Evolutionary conservation across 2,329 filamentous ascomycete species (phyloP).

Genomic region (Microcyclospora pomicola): DNA sequence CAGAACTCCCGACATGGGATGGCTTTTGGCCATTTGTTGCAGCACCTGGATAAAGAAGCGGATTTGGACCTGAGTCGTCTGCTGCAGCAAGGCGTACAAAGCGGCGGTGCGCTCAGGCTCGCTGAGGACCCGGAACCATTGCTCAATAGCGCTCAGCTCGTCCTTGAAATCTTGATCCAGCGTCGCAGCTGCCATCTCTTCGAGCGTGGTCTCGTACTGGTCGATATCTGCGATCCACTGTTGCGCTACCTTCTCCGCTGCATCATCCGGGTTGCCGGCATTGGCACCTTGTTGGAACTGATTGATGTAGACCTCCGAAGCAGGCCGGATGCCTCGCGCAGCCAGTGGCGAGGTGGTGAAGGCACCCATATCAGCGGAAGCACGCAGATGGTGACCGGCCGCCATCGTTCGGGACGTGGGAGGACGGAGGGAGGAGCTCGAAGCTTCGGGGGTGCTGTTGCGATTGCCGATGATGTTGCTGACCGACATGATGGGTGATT

Average conservation of each 20-base stretch:
- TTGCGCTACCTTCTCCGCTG: conserved; percentile 84
- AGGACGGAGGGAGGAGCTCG: conserved; percentile 69
- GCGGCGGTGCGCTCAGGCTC: conserved; percentile 94
- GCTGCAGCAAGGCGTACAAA: conserved; percentile 86
- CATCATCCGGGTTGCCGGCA: conserved; percentile 62
- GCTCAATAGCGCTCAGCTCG: conserved; percentile 94
- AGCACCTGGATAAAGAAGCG: conserved; percentile 98
- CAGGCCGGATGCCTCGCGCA: conserved; percentile 71
- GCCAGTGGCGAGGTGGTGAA: conserved; percentile 53
- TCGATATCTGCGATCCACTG: conserved; percentile 99
- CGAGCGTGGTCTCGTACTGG: conserved; percentile 94
- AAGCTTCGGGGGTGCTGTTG: conserved; percentile 92
- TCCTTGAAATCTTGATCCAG: conserved; percentile 99
- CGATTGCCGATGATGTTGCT: conserved; percentile 52
- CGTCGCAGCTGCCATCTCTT: conserved; percentile 98
- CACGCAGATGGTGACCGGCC: conserved; percentile 72
- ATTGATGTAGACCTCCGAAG: conserved; percentile 84
- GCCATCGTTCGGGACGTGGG: conserved; percentile 43
- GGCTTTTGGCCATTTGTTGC: conserved; percentile 97
- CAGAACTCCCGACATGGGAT: conserved; percentile 89
- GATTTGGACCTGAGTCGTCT: conserved; percentile 97
- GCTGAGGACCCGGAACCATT: conserved; percentile 96
- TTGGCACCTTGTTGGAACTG: conserved; percentile 55
- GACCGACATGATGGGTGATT: conserved; percentile 28
- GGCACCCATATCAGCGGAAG: conserved; percentile 89